Percentiles rank a stretch among this genome's conserved stretches.
Conservation (phyloP, 352 stramenopile species). For the Globisporangium parvum region DNA sequence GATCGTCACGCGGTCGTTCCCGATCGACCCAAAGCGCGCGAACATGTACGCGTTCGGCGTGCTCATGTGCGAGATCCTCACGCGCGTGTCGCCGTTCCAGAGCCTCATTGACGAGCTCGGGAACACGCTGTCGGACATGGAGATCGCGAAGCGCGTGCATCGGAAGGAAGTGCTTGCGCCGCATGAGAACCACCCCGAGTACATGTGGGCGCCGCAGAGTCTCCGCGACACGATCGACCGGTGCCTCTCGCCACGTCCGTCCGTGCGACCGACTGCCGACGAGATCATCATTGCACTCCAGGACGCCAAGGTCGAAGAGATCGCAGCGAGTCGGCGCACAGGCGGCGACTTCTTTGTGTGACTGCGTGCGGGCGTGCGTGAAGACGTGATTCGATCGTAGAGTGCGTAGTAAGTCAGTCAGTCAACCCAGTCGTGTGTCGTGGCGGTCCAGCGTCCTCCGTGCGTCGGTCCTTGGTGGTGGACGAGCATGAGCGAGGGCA, state of each 20-base stretch:
- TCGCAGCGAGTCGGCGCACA: constrained; percentile 14
- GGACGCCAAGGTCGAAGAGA: constrained; percentile 26
- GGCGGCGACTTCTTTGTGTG: constrained; percentile 17
- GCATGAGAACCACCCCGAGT: constrained; percentile 41
- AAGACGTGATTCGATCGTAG: no score
- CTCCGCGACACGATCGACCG: constrained; percentile 34
- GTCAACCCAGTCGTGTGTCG: no score
- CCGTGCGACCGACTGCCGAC: constrained; percentile 42
- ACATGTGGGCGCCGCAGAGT: constrained; percentile 28
- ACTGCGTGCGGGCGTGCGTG: background rate
- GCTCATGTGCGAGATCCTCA: constrained; percentile 53
- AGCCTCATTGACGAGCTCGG: constrained; percentile 33
- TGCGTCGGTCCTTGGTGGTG: no score
- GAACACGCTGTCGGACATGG: constrained; percentile 49
- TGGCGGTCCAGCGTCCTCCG: no score
- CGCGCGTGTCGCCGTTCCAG: constrained; percentile 41
- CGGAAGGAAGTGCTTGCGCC: constrained; percentile 27
- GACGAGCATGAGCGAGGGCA: no score
- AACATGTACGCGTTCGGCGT: constrained; percentile 70
- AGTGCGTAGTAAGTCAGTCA: no score
- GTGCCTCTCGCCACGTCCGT: constrained; percentile 46
- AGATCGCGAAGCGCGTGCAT: constrained; percentile 32
- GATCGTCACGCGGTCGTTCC: constrained; percentile 35
- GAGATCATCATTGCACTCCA: constrained; percentile 39
- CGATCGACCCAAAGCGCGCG: constrained; percentile 37